Base-by-base conservation (phyloP, 164 flowering plant species). In the Liquidambar formosana region DNA sequence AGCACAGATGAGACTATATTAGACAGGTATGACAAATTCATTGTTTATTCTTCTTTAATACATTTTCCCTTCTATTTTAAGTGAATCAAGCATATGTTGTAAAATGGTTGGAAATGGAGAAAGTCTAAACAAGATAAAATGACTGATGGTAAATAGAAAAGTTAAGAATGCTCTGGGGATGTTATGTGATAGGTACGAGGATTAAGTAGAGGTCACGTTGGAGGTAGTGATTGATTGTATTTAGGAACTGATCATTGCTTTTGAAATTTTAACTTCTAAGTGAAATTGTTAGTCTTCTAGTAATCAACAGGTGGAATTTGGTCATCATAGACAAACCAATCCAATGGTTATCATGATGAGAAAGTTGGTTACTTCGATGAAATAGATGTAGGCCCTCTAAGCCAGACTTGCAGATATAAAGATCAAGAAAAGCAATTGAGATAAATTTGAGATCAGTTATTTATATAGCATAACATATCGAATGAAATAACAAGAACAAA, bases 1-100 rank as follows among this genome's bases (percentile, higher is more conserved):
- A 63, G 47, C 57, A 64, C 77, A 54, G 71, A 73, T 62, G 63
- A 57, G 38, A 41, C 62, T 46, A 23, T 47, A 8, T 53, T 61
- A 46, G 81, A 80, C 65, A 79, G 80, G 90, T 86, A 70, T 25
- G 46, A 57, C 22, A n/a, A 51, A 23, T 3, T 33, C 22, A 33
- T 15, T 4, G 13, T 10, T 63, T 11, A 13, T 5, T 13, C 47
- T 63, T n/a, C 11, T 63, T 6, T 63, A 8, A 3, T 43, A 19
- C 33, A 22, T 14, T 18, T 63, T 48, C 26, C 47, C 18, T 61
- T 44, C 5, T 62, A 44, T 6, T 19, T 16, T 44, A 62, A 27
- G 16, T 18, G 19, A 18, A 59, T 28, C 41, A 60, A 8, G 11
- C n/a, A 22, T 45, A 25, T 16, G 3, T 12, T 25, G 3, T 10